Conservation (phyloP, 2,329 filamentous ascomycete genomes). For the Fusarium nisikadoi region DNA sequence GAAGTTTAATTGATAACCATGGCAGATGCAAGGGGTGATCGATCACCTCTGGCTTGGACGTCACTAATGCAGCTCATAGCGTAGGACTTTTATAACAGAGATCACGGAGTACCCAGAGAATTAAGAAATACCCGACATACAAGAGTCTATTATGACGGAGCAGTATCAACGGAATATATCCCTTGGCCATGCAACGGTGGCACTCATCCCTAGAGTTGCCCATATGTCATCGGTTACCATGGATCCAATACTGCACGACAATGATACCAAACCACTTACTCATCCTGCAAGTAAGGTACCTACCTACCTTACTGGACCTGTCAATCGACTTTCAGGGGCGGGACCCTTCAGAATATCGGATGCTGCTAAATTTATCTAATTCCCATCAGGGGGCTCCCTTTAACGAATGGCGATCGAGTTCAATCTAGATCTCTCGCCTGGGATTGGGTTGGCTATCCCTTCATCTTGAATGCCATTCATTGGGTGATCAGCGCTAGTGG, state of each 20-base stretch:
- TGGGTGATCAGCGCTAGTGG: conserved; percentile 21
- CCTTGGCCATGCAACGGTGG: background rate
- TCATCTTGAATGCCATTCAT: conserved; percentile 17
- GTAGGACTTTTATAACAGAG: background rate
- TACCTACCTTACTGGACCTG: background rate
- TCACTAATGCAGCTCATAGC: background rate
- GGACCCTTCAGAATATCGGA: background rate
- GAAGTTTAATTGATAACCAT: background rate
- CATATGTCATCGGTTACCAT: background rate
- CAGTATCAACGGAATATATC: background rate
- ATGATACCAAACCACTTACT: background rate
- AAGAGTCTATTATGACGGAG: background rate
- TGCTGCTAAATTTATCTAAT: conserved; percentile 12
- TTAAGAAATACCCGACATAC: background rate
- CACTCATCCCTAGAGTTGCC: background rate
- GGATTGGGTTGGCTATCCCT: conserved; percentile 21
- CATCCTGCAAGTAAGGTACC: background rate
- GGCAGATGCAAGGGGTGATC: conserved; percentile 1
- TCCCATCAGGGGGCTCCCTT: background rate
- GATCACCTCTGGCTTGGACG: background rate
- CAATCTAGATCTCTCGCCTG: conserved; percentile 30
- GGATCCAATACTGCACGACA: background rate
- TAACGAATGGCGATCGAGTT: conserved; percentile 22
- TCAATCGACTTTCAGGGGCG: conserved; percentile 30
- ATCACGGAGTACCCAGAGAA: background rate